Base-by-base conservation (phyloP, 768 basidiomycete genomes). In the Termitomyces sp. region DNA sequence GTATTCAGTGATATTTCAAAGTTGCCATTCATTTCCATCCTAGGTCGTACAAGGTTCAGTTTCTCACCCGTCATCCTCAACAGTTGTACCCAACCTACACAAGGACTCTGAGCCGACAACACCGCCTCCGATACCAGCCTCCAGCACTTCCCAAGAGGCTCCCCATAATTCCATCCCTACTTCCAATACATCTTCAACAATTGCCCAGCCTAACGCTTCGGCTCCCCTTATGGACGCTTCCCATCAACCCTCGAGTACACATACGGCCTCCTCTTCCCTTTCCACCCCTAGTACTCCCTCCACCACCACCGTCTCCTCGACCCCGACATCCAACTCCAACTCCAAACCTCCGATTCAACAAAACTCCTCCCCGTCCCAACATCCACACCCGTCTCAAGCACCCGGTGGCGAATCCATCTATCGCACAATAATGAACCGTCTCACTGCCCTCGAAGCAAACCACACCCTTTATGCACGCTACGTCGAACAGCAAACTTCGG, bases 351-450 rank as follows among this genome's bases (percentile, higher is more conserved):
- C 20, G 11, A 22, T 31, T n/a, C 16, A 33, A 36, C 23, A 15
- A 22, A 59, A 35, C 20, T 57, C 38, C 22, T 54, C 45, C n/a
- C 23, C 45, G 13, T 47, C 25, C 53, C 66, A 18, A 40, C 59
- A 7, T 53, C 66, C 20, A 40, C 59, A 7, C 32, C 58, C n/a
- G 52, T 64, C 50, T 57, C 60, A 39, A 57, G 51, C 65, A 45
- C 40, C 67, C 0, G 77, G 81, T 12, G 91, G 91, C 22, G 97
- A 99, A 67, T 95, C 93, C 2, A 94, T 99, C 60, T 98, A 97
- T 63, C 88, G 94, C 7, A 91, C 88, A 12, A 99, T 98, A 61
- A 95, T 95, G 85, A 96, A 97, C 61, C 86, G 94, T 7, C 78
- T 99, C 11, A 82, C 83, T 2, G 82, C 84, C 6, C 79, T 98